Evolutionary conservation across 345 rosid species (phyloP).

Genomic region (Euclidium syriacum): DNA sequence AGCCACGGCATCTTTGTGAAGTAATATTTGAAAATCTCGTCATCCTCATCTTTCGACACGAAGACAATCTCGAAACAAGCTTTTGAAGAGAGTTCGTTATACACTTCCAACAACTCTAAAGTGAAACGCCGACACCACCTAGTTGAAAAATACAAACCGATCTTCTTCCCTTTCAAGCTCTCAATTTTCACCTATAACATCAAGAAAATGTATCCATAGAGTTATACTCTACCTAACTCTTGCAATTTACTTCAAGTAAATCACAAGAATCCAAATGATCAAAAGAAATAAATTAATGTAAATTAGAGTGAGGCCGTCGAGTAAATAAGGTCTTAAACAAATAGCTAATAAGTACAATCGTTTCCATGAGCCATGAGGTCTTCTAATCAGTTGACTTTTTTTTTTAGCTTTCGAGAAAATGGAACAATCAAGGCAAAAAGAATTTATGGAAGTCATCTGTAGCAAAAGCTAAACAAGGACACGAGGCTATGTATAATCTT

Average conservation of each 20-base stretch:
- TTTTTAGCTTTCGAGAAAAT: too few relatives aligned
- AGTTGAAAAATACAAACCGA: constrained; percentile 76
- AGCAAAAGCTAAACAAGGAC: neutral
- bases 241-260: too few relatives aligned
- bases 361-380: too few relatives aligned
- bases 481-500: neutral
- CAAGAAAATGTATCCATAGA: neutral
- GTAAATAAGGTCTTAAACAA: neutral
- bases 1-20: constrained; percentile 90
- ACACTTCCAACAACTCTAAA: constrained; percentile 50
- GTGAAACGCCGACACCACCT: constrained; percentile 73
- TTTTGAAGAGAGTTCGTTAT: constrained; percentile 42
- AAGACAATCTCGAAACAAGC: constrained; percentile 60
- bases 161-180: constrained; percentile 65
- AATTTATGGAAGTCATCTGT: neutral
- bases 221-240: too few relatives aligned
- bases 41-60: constrained; percentile 52
- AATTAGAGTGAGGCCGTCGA: neutral
- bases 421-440: neutral
- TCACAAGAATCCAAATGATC: neutral
- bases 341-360: neutral
- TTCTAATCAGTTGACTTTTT: too few relatives aligned
- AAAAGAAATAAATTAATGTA: neutral
- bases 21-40: constrained; percentile 47
- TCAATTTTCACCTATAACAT: constrained; percentile 54